Percentiles rank a stretch among this genome's conserved stretches.
Conservation (phyloP, 768 basidiomycete species). For the Mycena venus region DNA sequence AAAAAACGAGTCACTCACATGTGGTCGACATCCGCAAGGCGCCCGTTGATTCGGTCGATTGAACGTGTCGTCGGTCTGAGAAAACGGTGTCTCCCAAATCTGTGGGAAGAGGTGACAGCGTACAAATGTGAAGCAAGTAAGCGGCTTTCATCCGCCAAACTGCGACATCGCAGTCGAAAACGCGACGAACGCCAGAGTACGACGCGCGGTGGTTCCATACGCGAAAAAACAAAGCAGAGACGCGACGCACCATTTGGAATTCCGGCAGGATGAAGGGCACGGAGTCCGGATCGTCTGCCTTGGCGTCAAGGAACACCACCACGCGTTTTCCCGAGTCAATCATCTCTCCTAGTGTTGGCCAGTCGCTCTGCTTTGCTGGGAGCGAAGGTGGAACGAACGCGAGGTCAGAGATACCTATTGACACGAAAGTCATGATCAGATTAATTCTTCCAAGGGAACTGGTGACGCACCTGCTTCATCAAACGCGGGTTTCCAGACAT, state of each 20-base stretch:
- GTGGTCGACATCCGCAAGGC: conserved; percentile 51
- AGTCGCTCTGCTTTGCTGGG: conserved; percentile 46
- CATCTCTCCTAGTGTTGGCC: conserved; percentile 64
- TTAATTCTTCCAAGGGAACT: background rate
- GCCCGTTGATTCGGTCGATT: conserved; percentile 54
- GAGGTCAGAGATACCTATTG: conserved; percentile 54
- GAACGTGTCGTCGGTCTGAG: conserved; percentile 50
- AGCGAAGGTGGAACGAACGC: conserved; percentile 66
- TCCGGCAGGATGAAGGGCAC: conserved; percentile 57
- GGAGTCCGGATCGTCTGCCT: conserved; percentile 37
- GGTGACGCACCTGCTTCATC: conserved; percentile 57
- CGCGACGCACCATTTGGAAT: conserved; percentile 50
- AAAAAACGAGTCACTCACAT: conserved; percentile 44
- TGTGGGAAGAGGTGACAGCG: background rate
- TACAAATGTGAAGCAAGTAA: no score
- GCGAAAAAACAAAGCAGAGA: background rate
- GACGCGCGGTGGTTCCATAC: no score
- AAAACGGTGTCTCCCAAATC: conserved; percentile 61
- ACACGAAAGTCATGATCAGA: background rate
- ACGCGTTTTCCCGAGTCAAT: conserved; percentile 60
- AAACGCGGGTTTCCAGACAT: conserved; percentile 67
- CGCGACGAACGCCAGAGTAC: no score
- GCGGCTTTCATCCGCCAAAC: no score
- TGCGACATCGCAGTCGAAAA: no score
- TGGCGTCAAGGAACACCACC: conserved; percentile 63